Base-by-base conservation (phyloP, 2,329 filamentous ascomycete species). In the Alternaria gaisen region DNA sequence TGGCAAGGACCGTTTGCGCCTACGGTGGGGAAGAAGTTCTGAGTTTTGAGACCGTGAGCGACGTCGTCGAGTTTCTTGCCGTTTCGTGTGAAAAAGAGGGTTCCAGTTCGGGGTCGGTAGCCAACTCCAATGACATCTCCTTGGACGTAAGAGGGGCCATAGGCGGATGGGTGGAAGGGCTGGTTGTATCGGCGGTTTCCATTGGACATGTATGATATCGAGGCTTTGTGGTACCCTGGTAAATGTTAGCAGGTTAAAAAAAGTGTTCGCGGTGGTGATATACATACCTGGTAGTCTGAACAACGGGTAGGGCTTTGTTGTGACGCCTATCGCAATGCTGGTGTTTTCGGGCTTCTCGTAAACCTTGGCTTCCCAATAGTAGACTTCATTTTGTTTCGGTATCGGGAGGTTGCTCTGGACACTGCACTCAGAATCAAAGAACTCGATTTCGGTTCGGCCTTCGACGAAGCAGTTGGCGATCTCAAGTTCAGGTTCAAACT, bases 391-490 rank as follows among this genome's bases (percentile, higher is more conserved):
- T 77, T 99, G 95, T 76, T 99, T 99, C 14, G 95, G 95, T 8
- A 99, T 93, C 0, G 95, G 95, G 41, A 99, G 81, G 73, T 99
- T 99, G 83, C 91, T 96, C 83, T 97, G 93, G 64, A 98, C 95
- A 71, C 94, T 97, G 82, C 94, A 98, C 78, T 97, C 95, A 2
- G 93, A 95, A 80, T 99, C 95, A 76, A 97, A 99, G 82, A 99
- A 99, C 78, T 99, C 95, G 66, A 99, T 97, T 79, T 99, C 95
- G 11, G 95, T 99, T 67, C 95, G 88, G 41, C 84, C 94, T 80
- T 99, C 94, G 66, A 99, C 95, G 76, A 99, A 99, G 80, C 95
- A 99, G 80, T 98, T 98, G 69, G 95, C 95, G 69, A 98, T 97
- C 80, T 99, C 95, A 36, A 98, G 83, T 79, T 99, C 95, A n/a